Evolutionary conservation across 1,139 yeast species (phyloP).

Genomic region (Debaryomyces subglobosus): DNA sequence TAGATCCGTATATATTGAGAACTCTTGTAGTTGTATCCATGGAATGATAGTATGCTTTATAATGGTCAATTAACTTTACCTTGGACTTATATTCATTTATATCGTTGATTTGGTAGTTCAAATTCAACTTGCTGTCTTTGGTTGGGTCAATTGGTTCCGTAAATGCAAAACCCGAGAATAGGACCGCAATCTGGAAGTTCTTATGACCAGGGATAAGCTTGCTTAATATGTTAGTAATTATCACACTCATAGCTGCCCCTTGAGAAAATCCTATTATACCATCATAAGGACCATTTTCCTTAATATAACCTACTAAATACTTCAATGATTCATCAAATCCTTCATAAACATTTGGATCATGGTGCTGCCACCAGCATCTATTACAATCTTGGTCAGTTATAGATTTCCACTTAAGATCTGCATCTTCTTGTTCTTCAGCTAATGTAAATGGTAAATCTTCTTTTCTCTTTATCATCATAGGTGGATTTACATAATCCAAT

Average conservation of each 20-base stretch:
- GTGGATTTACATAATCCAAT: slow-evolving; percentile 43
- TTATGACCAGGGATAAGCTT: slow-evolving; percentile 43
- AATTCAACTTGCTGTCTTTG: slow-evolving; percentile 18
- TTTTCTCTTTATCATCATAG: slow-evolving; percentile 26
- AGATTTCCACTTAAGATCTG: slow-evolving; percentile 26
- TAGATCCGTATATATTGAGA: slow-evolving; percentile 33
- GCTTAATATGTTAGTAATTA: slow-evolving; percentile 48
- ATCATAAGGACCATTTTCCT: slow-evolving; percentile 79
- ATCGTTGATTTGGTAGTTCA: slow-evolving; percentile 25
- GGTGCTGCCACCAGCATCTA: slow-evolving; percentile 50
- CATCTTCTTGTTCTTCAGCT: slow-evolving; percentile 30
- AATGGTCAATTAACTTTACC: slow-evolving; percentile 22
- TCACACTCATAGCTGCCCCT: slow-evolving; percentile 84
- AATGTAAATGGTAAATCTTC: slow-evolving; percentile 34
- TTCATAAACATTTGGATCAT: slow-evolving; percentile 27
- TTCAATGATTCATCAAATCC: slow-evolving; percentile 36
- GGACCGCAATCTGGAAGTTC: slow-evolving; percentile 48
- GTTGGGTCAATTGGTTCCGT: slow-evolving; percentile 36
- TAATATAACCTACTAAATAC: slow-evolving; percentile 57
- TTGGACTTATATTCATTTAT: slow-evolving; percentile 22
- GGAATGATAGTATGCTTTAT: slow-evolving; percentile 22
- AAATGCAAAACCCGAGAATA: slow-evolving; percentile 60
- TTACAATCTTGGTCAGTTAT: slow-evolving; percentile 52
- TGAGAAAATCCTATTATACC: slow-evolving; percentile 92
- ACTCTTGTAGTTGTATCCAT: slow-evolving; percentile 25